These are phyloP conservation scores for Handroanthus guayacan DNA, from an alignment of 257 asterid genomes.

Conservation along the genomic window DNA sequence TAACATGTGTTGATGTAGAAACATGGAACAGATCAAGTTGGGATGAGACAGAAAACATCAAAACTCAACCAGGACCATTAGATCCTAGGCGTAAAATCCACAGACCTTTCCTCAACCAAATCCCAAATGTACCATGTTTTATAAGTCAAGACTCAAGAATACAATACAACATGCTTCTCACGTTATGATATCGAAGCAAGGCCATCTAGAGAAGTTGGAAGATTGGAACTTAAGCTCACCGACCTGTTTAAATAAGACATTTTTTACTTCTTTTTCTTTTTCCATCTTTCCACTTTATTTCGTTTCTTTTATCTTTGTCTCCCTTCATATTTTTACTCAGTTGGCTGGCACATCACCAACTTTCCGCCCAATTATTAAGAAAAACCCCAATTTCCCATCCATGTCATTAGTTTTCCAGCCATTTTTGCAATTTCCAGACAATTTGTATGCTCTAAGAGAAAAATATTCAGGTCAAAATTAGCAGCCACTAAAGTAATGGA, in stretches of 20 bases:
- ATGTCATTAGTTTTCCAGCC: neutral
- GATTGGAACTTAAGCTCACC: neutral
- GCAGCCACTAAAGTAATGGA: neutral
- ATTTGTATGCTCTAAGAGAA: neutral
- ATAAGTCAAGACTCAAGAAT: conserved; percentile 10
- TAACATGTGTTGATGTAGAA: neutral
- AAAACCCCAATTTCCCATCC: neutral
- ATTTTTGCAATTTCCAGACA: neutral
- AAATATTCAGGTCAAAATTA: neutral
- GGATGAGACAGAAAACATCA: neutral
- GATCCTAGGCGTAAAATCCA: neutral
- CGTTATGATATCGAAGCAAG: neutral
- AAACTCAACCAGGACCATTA: conserved; percentile 5
- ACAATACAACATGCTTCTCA: neutral
- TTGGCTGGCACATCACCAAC: neutral
- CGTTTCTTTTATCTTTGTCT: neutral
- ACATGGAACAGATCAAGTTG: neutral
- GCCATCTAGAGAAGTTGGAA: neutral
- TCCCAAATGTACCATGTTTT: neutral
- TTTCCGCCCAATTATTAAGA: neutral
- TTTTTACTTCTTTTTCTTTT: neutral
- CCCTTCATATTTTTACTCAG: neutral
- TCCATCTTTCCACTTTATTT: neutral
- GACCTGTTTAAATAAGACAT: neutral
- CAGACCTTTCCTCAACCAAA: neutral